Evolutionary conservation across 2,329 filamentous ascomycete genomes (phyloP), one percentile per base, ranked within the genome.

Genomic region (Eutypella sp.): DNA sequence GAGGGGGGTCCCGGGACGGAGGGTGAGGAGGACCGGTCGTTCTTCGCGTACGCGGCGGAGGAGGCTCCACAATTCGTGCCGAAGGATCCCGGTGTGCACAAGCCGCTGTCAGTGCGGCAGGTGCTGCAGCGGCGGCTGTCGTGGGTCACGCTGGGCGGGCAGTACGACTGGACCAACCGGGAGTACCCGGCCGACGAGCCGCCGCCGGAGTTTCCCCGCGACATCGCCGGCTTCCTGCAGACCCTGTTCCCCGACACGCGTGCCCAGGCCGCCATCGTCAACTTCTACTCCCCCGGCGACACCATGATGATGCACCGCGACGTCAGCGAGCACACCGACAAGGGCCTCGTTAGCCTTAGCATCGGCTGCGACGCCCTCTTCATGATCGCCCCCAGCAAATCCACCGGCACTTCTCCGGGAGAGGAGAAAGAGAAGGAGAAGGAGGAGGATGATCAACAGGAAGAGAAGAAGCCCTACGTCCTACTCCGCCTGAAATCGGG

Each of bases 81-180:
- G 6, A 86, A 87, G 45, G 82, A 95, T 57, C 73, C 86, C 0
- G 53, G 65, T 0, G 67, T 90, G n/a, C 91, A 96, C 67, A 87
- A 84, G 49, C 76, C 88, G 2, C 71, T 96, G 9, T 76, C 79
- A 2, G 72, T 87, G 44, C 72, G 78, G 41, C 83, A 84, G 58
- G 80, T 92, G 24, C 73, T 97, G 37, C 79, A 84, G 47, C 86
- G 84, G 51, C 91, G 88, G 50, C 77, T 97, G 20, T 89, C 92
- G 55, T 99, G 93, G 93, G 80, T 95, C 36, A 97, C 92, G 0
- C 78, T 99, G 3, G 93, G 93, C 41, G 92, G 90, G 0, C 93
- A 97, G 65, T 97, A 97, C 65, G 88, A 97, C 69, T 97, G 92
- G 93, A 95, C 90, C 0, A 79, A 81, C 46, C 91, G 95, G 54